phyloP scores from a whole-genome alignment of 306 rosid species.

The Luffa aegyptiaca region DNA sequence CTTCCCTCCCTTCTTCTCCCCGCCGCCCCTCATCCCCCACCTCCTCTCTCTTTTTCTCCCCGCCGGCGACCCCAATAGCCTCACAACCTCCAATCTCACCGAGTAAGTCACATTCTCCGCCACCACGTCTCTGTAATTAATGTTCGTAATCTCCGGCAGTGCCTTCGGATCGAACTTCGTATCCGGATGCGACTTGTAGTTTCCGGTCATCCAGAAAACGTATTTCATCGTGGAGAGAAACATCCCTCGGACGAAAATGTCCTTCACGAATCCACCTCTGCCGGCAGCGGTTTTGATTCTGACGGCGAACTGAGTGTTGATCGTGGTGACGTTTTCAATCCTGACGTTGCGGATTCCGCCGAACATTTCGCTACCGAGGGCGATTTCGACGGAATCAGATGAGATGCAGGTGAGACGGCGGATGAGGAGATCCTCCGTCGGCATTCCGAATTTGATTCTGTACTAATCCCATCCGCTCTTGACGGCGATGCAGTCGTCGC shows the following conservation, averaged over 20 bases:
- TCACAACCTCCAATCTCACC: constrained; percentile 41
- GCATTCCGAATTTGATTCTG: constrained; percentile 56
- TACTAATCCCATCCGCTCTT: constrained; percentile 70
- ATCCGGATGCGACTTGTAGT: constrained; percentile 51
- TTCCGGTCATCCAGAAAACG: constrained; percentile 55
- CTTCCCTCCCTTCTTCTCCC: too few relatives aligned
- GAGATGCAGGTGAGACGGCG: constrained; percentile 51
- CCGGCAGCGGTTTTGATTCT: constrained; percentile 56
- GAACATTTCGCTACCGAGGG: constrained; percentile 82
- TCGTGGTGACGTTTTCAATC: constrained; percentile 39
- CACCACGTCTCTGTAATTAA: constrained; percentile 35
- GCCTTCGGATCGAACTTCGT: constrained; percentile 38
- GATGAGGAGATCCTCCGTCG: constrained; percentile 39
- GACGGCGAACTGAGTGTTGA: constrained; percentile 45
- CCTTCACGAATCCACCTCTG: constrained; percentile 54
- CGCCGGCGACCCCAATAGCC: too few relatives aligned
- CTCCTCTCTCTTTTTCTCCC: too few relatives aligned
- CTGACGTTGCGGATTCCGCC: constrained; percentile 72
- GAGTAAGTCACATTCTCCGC: constrained; percentile 41
- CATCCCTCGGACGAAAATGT: constrained; percentile 47
- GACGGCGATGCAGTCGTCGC: constrained; percentile 57
- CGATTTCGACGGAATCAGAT: constrained; percentile 48
- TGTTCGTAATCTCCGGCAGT: constrained; percentile 33
- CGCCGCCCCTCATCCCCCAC: too few relatives aligned
- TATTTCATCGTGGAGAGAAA: constrained; percentile 43